Percentiles rank a stretch among this genome's conserved stretches.
Conservation (phyloP, 2,329 filamentous ascomycete species). For the Pseudopyrenochaeta lycopersici region DNA sequence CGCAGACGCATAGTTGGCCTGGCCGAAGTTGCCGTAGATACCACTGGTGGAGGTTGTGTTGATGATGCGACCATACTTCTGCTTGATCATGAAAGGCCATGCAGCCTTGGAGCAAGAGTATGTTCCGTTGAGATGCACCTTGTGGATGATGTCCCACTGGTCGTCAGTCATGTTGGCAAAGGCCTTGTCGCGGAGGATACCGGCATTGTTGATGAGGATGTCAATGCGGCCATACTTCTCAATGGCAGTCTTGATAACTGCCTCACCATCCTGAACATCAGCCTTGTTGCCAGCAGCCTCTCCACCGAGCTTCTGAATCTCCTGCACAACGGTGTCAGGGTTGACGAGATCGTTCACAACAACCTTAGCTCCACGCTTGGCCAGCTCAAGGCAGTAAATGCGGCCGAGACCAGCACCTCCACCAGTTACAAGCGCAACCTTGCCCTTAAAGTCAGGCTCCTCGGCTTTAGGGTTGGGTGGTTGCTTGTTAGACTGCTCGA, state of each 20-base stretch:
- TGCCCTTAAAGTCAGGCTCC: constrained; percentile 48
- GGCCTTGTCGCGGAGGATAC: constrained; percentile 96
- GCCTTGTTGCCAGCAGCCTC: constrained; percentile 93
- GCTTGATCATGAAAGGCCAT: constrained; percentile 97
- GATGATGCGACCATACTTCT: constrained; percentile 96
- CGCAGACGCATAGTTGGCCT: constrained; percentile 91
- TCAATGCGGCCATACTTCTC: constrained; percentile 94
- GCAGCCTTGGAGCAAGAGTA: constrained; percentile 98
- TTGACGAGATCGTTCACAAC: constrained; percentile 97
- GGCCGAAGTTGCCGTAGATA: constrained; percentile 99
- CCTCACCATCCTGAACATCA: constrained; percentile 90
- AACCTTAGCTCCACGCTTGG: constrained; percentile 81
- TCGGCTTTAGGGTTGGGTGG: constrained; percentile 44
- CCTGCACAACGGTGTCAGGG: constrained; percentile 87
- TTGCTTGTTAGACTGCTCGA: constrained; percentile 42
- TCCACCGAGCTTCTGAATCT: constrained; percentile 89
- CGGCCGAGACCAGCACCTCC: constrained; percentile 74
- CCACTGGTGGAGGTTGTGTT: constrained; percentile 98
- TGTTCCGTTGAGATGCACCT: constrained; percentile 91
- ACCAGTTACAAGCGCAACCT: constrained; percentile 49
- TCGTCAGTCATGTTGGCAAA: constrained; percentile 97
- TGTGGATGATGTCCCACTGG: constrained; percentile 90
- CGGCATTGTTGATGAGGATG: constrained; percentile 96
- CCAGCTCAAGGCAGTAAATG: constrained; percentile 87
- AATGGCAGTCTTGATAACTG: constrained; percentile 90